Conservation (phyloP, 2,329 filamentous ascomycete species). For the Talaromyces marneffei region DNA sequence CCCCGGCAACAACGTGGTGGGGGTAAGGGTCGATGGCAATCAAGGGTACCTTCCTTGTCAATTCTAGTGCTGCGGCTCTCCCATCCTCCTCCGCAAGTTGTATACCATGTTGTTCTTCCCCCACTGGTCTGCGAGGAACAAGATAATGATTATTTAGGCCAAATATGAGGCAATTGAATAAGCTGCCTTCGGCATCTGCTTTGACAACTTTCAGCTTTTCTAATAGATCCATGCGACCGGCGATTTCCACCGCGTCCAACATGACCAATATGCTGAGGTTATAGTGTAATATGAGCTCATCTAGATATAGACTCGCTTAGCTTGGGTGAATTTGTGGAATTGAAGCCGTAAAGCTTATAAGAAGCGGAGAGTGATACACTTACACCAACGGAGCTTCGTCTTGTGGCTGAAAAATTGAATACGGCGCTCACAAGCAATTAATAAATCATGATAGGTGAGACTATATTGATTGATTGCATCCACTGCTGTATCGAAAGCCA, state of each 20-base stretch:
- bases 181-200: slow-evolving; percentile 22
- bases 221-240: slow-evolving; percentile 23
- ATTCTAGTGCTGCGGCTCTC: slow-evolving; percentile 5
- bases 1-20: slow-evolving; percentile 26
- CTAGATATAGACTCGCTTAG: slow-evolving; percentile 1
- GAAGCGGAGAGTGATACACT: slow-evolving; percentile 9
- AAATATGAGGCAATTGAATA: slow-evolving; percentile 25
- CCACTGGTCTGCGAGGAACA: slow-evolving; percentile 13
- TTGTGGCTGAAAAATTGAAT: slow-evolving; percentile 27
- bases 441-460: slow-evolving; percentile 23
- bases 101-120: background rate
- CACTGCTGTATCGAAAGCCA: slow-evolving; percentile 22
- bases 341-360: background rate
- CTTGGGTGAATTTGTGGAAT: background rate
- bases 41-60: slow-evolving; percentile 18
- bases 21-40: slow-evolving; percentile 29
- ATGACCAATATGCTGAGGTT: slow-evolving; percentile 26
- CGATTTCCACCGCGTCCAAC: slow-evolving; percentile 24
- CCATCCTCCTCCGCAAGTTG: background rate
- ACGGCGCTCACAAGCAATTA: slow-evolving; percentile 24
- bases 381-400: slow-evolving; percentile 30
- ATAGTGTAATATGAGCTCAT: slow-evolving; percentile 27
- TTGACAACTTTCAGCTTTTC: slow-evolving; percentile 19
- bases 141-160: slow-evolving; percentile 24
- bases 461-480: slow-evolving; percentile 26